These are phyloP conservation scores for Pichia cabralensis DNA, from an alignment of 805 yeast genomes.

Conservation along the genomic window DNA sequence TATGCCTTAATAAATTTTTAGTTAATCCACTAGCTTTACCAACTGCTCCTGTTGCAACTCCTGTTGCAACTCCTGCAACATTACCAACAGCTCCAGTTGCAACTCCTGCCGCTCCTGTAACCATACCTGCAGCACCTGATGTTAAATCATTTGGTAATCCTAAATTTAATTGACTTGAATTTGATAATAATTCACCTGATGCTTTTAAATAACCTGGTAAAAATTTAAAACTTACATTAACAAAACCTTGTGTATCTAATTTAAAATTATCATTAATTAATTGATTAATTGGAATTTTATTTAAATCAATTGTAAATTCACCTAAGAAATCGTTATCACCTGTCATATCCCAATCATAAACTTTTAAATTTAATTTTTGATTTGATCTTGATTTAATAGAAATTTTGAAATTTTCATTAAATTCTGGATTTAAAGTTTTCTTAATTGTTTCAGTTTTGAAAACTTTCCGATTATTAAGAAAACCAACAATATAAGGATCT, in stretches of 20 bases:
- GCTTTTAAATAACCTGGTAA: slow-evolving; percentile 56
- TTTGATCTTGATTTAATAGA: slow-evolving; percentile 58
- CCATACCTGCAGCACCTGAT: slow-evolving; percentile 23
- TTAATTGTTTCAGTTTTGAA: slow-evolving; percentile 53
- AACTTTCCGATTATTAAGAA: slow-evolving; percentile 42
- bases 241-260: slow-evolving; percentile 53
- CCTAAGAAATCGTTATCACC: slow-evolving; percentile 61
- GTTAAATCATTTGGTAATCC: slow-evolving; percentile 24
- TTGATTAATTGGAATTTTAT: slow-evolving; percentile 36
- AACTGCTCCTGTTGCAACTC: slow-evolving; percentile 30
- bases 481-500: slow-evolving; percentile 56
- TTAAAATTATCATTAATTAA: slow-evolving; percentile 34
- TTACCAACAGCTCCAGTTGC: slow-evolving; percentile 36
- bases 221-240: slow-evolving; percentile 46
- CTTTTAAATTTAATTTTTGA: slow-evolving; percentile 36
- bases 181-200: slow-evolving; percentile 64
- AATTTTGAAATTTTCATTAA: slow-evolving; percentile 59
- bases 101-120: slow-evolving; percentile 25
- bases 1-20: slow-evolving; percentile 23
- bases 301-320: slow-evolving; percentile 37
- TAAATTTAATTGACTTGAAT: slow-evolving; percentile 37
- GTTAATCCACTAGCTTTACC: slow-evolving; percentile 31
- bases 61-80: slow-evolving; percentile 37
- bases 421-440: slow-evolving; percentile 61
- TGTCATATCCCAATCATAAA: slow-evolving; percentile 72